Evolutionary conservation across 768 basidiomycete genomes (phyloP).

Genomic region (Suillus lakei): DNA sequence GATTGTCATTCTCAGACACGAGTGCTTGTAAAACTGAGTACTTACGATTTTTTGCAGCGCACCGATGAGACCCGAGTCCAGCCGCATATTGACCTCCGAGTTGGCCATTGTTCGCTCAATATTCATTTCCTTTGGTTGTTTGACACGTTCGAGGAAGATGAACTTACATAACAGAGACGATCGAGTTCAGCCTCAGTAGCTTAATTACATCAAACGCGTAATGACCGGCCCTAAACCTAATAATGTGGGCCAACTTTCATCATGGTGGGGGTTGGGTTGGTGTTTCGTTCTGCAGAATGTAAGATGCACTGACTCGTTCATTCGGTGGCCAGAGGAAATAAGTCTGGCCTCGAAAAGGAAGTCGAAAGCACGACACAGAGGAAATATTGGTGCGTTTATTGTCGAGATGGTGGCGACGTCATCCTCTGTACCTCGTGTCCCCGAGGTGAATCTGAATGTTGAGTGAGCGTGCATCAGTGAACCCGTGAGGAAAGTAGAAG

Average conservation of each 20-base stretch:
- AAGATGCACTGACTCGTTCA: background rate
- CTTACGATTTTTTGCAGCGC: background rate
- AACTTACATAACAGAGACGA: no score
- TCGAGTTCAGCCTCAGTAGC: no score
- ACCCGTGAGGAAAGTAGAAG: no score
- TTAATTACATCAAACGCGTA: background rate
- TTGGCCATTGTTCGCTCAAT: background rate
- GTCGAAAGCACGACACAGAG: constrained; percentile 51
- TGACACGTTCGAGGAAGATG: background rate
- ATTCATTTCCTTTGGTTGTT: background rate
- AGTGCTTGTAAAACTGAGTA: background rate
- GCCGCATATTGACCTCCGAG: background rate
- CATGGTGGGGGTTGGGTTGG: no score
- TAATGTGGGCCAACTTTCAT: no score
- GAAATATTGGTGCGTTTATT: constrained; percentile 65
- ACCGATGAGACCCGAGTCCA: background rate
- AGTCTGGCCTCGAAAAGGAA: constrained; percentile 34
- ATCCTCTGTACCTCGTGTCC: constrained; percentile 55
- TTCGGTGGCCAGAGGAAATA: constrained; percentile 17
- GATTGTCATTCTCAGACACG: background rate
- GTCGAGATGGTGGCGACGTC: constrained; percentile 62
- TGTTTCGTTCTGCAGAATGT: background rate
- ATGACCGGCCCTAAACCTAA: constrained; percentile 5
- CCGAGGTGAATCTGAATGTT: constrained; percentile 48
- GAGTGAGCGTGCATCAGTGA: no score